These are phyloP conservation scores for Suhomyces faveliae DNA, from an alignment of 805 yeast genomes.

Conservation along the genomic window DNA sequence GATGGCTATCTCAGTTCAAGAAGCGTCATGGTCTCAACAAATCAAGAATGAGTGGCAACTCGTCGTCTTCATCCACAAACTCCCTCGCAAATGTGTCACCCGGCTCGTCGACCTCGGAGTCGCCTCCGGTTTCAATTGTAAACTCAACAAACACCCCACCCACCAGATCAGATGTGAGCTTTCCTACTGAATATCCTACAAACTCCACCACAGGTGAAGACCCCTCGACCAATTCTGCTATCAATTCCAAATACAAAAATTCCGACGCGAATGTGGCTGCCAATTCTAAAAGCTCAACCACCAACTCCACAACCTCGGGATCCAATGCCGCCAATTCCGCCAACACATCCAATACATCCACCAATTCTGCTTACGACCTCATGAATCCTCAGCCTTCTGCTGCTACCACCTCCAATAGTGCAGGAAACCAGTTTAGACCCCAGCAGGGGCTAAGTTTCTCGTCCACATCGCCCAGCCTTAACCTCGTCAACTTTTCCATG, in stretches of 20 bases:
- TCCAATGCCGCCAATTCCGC: constrained; percentile 9
- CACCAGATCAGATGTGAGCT: constrained; percentile 3
- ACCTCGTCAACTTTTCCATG: constrained; percentile 11
- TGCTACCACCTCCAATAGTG: constrained; percentile 1
- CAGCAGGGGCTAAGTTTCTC: constrained; percentile 26
- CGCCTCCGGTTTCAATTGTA: constrained; percentile 13
- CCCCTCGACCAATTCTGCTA: background rate
- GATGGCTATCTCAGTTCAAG: constrained; percentile 62
- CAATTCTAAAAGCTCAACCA: constrained; percentile 4
- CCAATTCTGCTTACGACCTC: constrained; percentile 17
- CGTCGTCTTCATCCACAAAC: background rate
- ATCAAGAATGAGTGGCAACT: constrained; percentile 25
- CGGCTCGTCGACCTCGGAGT: constrained; percentile 4
- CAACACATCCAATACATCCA: constrained; percentile 7
- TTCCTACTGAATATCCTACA: constrained; percentile 4
- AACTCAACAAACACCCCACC: constrained; percentile 8
- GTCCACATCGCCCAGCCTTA: constrained; percentile 15
- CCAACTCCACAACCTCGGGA: constrained; percentile 3
- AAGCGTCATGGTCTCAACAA: constrained; percentile 52
- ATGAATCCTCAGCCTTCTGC: constrained; percentile 17
- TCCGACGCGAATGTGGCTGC: background rate
- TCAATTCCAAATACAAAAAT: background rate
- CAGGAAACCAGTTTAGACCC: constrained; percentile 25
- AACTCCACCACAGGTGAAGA: background rate
- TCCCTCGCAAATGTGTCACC: constrained; percentile 1